These are phyloP conservation scores for Xylariaceae sp. DNA, from an alignment of 2,329 filamentous ascomycete species.

Conservation along the genomic window DNA sequence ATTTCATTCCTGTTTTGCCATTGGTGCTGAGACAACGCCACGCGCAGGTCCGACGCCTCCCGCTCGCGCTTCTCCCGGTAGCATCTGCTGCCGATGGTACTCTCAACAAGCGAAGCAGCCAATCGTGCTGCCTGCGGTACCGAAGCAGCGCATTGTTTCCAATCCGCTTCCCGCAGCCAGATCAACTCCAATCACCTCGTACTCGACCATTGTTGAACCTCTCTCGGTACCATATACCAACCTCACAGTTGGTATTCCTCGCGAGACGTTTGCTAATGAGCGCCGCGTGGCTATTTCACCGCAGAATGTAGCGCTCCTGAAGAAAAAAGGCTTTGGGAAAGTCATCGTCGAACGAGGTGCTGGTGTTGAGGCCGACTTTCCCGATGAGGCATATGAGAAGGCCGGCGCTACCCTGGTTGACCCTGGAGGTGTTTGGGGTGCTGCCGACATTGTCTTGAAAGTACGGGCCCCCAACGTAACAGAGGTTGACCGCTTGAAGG, in stretches of 20 bases:
- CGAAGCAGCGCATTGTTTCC: slow-evolving; percentile 23
- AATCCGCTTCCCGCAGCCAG: slow-evolving; percentile 20
- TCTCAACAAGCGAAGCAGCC: slow-evolving; percentile 30
- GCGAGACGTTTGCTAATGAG: slow-evolving; percentile 74
- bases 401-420: slow-evolving; percentile 77
- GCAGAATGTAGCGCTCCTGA: slow-evolving; percentile 72
- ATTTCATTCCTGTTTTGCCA: slow-evolving; percentile 3
- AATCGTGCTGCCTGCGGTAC: slow-evolving; percentile 28
- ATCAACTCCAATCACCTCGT: slow-evolving; percentile 28
- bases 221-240: slow-evolving; percentile 61
- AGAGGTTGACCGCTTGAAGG: slow-evolving; percentile 64
- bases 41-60: slow-evolving; percentile 26
- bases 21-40: slow-evolving; percentile 27
- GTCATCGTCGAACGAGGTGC: slow-evolving; percentile 77
- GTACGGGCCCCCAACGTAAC: slow-evolving; percentile 69
- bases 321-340: slow-evolving; percentile 79
- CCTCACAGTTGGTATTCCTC: slow-evolving; percentile 73
- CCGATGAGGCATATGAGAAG: slow-evolving; percentile 69
- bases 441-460: slow-evolving; percentile 77
- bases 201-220: slow-evolving; percentile 35
- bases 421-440: slow-evolving; percentile 63
- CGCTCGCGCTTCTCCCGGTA: slow-evolving; percentile 17
- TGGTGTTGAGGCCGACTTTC: slow-evolving; percentile 72
- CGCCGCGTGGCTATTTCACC: slow-evolving; percentile 81
- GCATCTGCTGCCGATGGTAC: slow-evolving; percentile 29